Percentiles rank a stretch among this genome's conserved stretches.
Evolutionary conservation across 169 alveolate genomes (phyloP).

Genomic region (Plasmodium adleri): DNA sequence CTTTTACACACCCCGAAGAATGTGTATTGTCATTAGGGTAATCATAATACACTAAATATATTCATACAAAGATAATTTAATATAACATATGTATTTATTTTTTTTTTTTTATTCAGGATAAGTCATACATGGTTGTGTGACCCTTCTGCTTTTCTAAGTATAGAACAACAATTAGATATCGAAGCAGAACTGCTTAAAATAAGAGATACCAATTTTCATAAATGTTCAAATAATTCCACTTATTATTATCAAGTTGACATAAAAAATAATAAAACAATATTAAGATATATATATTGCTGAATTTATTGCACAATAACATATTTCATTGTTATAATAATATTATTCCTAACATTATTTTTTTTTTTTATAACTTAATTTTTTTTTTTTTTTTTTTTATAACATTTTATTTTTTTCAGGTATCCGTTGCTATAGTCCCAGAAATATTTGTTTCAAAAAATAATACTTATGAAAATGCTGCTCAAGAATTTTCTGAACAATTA

Average conservation of each 20-base stretch:
- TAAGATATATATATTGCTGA: not conserved
- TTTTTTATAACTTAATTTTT: too few species aligned
- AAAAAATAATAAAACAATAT: not conserved
- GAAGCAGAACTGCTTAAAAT: slow-evolving; percentile 63
- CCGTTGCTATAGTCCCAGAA: slow-evolving; percentile 67
- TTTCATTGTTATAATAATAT: too few species aligned
- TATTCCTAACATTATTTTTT: too few species aligned
- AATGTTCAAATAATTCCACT: slow-evolving; percentile 21
- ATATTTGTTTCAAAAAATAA: slow-evolving; percentile 28
- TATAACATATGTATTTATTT: not conserved
- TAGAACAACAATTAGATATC: slow-evolving; percentile 51
- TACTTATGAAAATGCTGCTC: slow-evolving; percentile 38
- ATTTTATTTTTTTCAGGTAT: slow-evolving; percentile 19
- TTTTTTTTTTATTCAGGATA: slow-evolving; percentile 22
- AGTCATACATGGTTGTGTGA: slow-evolving; percentile 76
- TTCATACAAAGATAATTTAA: not conserved
- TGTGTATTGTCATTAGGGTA: slow-evolving; percentile 75
- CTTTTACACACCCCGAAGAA: slow-evolving; percentile 65
- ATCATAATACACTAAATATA: not conserved
- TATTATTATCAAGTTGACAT: slow-evolving; percentile 56
- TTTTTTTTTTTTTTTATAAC: too few species aligned
- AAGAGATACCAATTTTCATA: slow-evolving; percentile 69
- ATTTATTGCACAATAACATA: too few species aligned
- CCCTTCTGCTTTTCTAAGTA: slow-evolving; percentile 32
- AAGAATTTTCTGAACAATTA: slow-evolving; percentile 33